Evolutionary conservation across 78 protist genomes (phyloP), one percentile per base, ranked within the genome.

Genomic region (Isochrysis galbana): DNA sequence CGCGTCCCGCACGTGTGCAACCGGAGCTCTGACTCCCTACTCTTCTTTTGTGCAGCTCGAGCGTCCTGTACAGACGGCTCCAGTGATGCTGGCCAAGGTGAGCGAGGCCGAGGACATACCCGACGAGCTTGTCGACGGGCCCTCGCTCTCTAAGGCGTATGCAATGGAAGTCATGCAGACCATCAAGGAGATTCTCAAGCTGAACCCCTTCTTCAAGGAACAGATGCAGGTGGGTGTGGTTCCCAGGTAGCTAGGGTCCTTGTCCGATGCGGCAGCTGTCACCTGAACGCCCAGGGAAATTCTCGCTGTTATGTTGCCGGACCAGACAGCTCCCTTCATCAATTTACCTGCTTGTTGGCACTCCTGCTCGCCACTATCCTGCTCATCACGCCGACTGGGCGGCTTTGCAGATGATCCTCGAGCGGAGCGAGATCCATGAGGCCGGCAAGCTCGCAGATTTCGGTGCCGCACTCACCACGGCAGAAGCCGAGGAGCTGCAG

Each of bases 181-280:
- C 42, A n/a, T 93, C 87, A 89, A 82, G 42, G 92, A 88, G 55
- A 47, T 94, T 32, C 47, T 94, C 46, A 61, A 67, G 78, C 54
- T 91, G 41, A 87, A 82, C 82, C 95, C 93, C 34, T 45, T 94
- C 72, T 94, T 90, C 92, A 86, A 88, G 92, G 93, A 94, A 83
- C 93, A 91, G 90, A 80, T 94, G 45, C 78, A 80, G 84, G n/a
- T n/a, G n/a, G n/a, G n/a, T n/a, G n/a, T n/a, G n/a, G n/a, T n/a
- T n/a, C n/a, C n/a, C n/a, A n/a, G n/a, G n/a, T n/a, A n/a, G n/a
- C n/a, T n/a, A n/a, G n/a, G n/a, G n/a, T n/a, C n/a, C n/a, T n/a
- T n/a, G n/a, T n/a, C n/a, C n/a, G n/a, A n/a, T n/a, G n/a, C n/a
- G n/a, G n/a, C n/a, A n/a, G n/a, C n/a, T n/a, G n/a, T n/a, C 23